A percentile compares a stretch with the other conserved stretches of the same genome.
phyloP scores from a whole-genome alignment of 73 alveolate species.

The Tetrahymena malaccensis region DNA sequence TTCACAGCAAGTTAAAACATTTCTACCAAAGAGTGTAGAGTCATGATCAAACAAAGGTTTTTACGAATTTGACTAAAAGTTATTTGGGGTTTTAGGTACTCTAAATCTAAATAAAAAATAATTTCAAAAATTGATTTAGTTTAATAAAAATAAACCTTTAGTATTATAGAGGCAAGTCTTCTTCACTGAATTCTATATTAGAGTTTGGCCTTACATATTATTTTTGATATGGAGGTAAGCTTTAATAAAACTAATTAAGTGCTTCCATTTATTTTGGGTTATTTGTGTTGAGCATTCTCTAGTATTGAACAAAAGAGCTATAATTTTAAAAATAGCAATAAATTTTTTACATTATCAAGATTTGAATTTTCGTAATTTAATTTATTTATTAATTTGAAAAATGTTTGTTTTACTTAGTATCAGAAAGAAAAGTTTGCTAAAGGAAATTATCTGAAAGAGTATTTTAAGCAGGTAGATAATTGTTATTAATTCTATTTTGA shows the following conservation, averaged over 20 bases:
- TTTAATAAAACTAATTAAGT: not conserved
- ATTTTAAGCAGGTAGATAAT: not conserved
- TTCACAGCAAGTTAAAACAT: not conserved
- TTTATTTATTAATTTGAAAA: not conserved
- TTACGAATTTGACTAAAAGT: not conserved
- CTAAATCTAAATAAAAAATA: not conserved
- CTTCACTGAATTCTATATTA: not conserved
- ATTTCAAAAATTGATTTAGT: too few species aligned
- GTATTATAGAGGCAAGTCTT: not conserved
- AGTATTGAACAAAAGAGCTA: not conserved
- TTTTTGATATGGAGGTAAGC: not conserved
- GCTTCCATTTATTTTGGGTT: not conserved
- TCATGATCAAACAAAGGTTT: not conserved
- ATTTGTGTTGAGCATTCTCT: not conserved
- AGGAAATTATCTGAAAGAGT: not conserved
- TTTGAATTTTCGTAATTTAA: not conserved
- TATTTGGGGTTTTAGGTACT: not conserved
- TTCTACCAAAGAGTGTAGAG: not conserved
- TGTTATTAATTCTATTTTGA: not conserved
- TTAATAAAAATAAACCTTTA: not conserved
- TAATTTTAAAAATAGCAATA: not conserved
- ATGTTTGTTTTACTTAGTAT: not conserved
- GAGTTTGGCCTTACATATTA: not conserved
- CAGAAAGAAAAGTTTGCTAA: not conserved
- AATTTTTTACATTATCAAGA: not conserved